Evolutionary conservation across 192 early-diverging fungal species (phyloP).

Genomic region (Powellomyces hirtus): DNA sequence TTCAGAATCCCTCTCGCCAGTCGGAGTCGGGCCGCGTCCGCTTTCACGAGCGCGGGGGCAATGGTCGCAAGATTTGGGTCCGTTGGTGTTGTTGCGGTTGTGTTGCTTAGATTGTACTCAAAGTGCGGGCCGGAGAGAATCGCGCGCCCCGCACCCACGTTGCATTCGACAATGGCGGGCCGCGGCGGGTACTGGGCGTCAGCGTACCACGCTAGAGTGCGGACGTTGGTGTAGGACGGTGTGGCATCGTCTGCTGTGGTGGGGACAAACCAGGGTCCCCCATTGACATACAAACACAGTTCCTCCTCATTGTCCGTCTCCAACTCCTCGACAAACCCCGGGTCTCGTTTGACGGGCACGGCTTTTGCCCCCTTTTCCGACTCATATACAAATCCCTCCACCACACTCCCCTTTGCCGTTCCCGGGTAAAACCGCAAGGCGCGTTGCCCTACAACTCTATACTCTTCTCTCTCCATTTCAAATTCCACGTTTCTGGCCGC

Average conservation of each 20-base stretch:
- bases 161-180: conserved; percentile 66
- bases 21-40: background rate
- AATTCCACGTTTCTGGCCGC: conserved; percentile 70
- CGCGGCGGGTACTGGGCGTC: background rate
- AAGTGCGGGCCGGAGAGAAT: conserved; percentile 80
- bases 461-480: conserved; percentile 56
- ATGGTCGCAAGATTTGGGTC: conserved; percentile 28
- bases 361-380: conserved; percentile 72
- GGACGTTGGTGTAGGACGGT: background rate
- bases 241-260: background rate
- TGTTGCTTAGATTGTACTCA: conserved; percentile 65
- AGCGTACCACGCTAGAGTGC: conserved; percentile 43
- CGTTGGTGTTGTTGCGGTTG: no score
- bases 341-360: conserved; percentile 47
- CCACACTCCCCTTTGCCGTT: conserved; percentile 69
- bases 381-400: conserved; percentile 82
- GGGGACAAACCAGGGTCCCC: conserved; percentile 48
- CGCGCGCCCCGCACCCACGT: conserved; percentile 63
- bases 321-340: background rate
- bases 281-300: conserved; percentile 42
- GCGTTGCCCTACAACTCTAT: conserved; percentile 71
- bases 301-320: background rate
- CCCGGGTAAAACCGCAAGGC: conserved; percentile 73
- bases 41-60: background rate
- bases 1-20: conserved; percentile 55